A percentile compares a stretch with the other conserved stretches of the same genome.
Evolutionary conservation across 2,329 filamentous ascomycete genomes (phyloP).

Genomic region (Ceratocystis ficicola): DNA sequence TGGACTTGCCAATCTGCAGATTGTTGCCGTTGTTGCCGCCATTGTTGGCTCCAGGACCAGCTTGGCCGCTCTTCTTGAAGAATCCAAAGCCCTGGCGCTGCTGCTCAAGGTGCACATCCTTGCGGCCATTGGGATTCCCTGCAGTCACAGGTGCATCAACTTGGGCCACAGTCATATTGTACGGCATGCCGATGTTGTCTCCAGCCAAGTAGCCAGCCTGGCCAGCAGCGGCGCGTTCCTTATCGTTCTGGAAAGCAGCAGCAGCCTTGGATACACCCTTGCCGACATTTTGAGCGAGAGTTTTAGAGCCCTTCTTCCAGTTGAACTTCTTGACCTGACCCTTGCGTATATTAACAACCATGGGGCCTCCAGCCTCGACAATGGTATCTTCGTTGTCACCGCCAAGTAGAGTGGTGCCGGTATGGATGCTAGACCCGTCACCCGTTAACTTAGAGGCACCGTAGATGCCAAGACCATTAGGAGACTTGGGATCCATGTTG

Average conservation of each 20-base stretch:
- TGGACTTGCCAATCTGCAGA: slow-evolving; percentile 18
- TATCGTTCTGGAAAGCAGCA: slow-evolving; percentile 52
- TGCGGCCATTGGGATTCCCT: slow-evolving; percentile 25
- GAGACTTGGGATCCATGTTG: slow-evolving; percentile 34
- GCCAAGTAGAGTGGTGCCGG: slow-evolving; percentile 42
- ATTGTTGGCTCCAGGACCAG: not conserved
- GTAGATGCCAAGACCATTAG: slow-evolving; percentile 48
- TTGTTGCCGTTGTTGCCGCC: not conserved
- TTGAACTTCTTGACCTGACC: slow-evolving; percentile 93
- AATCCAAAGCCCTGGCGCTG: slow-evolving; percentile 55
- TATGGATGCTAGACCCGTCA: slow-evolving; percentile 42
- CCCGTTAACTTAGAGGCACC: slow-evolving; percentile 38
- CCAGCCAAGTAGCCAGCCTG: slow-evolving; percentile 41
- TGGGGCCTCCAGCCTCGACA: slow-evolving; percentile 65
- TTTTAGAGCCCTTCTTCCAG: slow-evolving; percentile 95
- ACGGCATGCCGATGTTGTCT: slow-evolving; percentile 57
- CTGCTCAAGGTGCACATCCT: slow-evolving; percentile 27
- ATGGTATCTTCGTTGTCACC: slow-evolving; percentile 55
- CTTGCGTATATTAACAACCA: slow-evolving; percentile 89
- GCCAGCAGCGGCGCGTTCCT: slow-evolving; percentile 41
- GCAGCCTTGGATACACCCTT: slow-evolving; percentile 93
- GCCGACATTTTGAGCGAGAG: slow-evolving; percentile 82
- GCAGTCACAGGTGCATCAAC: slow-evolving; percentile 36
- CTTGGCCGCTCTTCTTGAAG: slow-evolving; percentile 43
- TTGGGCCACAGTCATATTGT: slow-evolving; percentile 52